These are phyloP conservation scores for Nothopassalora personata DNA, from an alignment of 2,329 filamentous ascomycete species.

Conservation along the genomic window DNA sequence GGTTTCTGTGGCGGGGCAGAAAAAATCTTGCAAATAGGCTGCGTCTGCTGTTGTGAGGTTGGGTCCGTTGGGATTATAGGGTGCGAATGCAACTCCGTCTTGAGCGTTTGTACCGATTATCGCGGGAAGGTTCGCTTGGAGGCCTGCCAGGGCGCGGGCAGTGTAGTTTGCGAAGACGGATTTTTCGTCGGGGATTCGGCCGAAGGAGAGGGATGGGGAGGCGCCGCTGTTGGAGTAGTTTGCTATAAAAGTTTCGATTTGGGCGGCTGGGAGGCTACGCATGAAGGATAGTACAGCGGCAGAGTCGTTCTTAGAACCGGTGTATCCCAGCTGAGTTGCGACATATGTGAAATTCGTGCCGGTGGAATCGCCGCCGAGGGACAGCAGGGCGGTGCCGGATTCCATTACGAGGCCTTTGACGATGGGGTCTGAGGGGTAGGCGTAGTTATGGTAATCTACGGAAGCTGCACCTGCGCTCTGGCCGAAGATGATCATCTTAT, in stretches of 20 bases:
- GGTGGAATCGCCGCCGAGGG: conserved; percentile 6
- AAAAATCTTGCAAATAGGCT: conserved; percentile 16
- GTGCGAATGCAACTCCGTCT: conserved; percentile 34
- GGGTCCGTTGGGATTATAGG: conserved; percentile 32
- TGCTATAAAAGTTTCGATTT: conserved; percentile 15
- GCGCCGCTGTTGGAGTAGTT: conserved; percentile 14
- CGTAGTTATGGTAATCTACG: conserved; percentile 31
- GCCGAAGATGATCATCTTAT: conserved; percentile 25
- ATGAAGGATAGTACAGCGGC: conserved; percentile 13
- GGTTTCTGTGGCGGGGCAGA: conserved; percentile 30
- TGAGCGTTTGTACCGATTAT: conserved; percentile 35
- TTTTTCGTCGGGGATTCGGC: conserved; percentile 23
- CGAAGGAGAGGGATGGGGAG: conserved; percentile 28
- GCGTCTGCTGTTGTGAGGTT: conserved; percentile 12
- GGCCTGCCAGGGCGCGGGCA: conserved; percentile 15
- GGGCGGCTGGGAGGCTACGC: conserved; percentile 11
- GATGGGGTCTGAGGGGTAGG: conserved; percentile 35
- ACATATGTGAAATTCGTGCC: conserved; percentile 25
- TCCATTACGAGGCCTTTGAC: conserved; percentile 36
- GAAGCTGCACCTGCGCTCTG: conserved; percentile 26
- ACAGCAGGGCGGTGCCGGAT: conserved; percentile 34
- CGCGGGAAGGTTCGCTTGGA: conserved; percentile 37
- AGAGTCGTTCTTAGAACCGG: conserved; percentile 43
- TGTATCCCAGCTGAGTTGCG: conserved; percentile 23
- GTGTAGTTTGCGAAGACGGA: conserved; percentile 28